Percentiles rank a stretch among this genome's conserved stretches.
Evolutionary conservation across 345 rosid species (phyloP).

Genomic region (Rubroshorea leprosula): DNA sequence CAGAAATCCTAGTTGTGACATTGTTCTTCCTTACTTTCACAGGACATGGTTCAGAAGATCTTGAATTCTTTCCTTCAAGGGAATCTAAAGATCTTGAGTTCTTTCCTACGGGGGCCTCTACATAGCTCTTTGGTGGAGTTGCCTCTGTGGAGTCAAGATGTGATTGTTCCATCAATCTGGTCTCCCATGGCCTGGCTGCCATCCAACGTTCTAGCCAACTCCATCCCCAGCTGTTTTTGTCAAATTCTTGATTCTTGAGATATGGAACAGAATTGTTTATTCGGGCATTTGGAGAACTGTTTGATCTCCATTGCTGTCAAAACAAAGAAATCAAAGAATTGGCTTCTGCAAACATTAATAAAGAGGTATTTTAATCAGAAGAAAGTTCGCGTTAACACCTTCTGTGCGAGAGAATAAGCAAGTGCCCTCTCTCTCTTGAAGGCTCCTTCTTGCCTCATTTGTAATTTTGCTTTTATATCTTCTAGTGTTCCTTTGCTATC

Average conservation of each 20-base stretch:
- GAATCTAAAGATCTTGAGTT: conserved; percentile 44
- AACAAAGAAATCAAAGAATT: neutral
- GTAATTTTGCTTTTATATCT: conserved; percentile 65
- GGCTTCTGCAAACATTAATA: neutral
- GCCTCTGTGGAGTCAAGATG: conserved; percentile 23
- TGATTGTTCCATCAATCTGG: conserved; percentile 67
- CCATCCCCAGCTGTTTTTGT: conserved; percentile 87
- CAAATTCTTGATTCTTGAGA: conserved; percentile 56
- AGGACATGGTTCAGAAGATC: conserved; percentile 40
- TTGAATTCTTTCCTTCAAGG: conserved; percentile 24
- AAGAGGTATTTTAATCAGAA: neutral
- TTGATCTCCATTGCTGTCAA: conserved; percentile 68
- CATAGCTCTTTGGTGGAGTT: conserved; percentile 32
- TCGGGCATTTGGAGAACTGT: conserved; percentile 28
- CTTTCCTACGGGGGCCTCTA: conserved; percentile 19
- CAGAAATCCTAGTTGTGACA: conserved; percentile 69
- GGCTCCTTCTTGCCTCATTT: conserved; percentile 86
- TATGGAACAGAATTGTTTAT: conserved; percentile 27
- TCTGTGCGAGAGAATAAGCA: conserved; percentile 85
- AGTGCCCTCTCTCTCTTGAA: conserved; percentile 88
- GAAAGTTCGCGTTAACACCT: conserved; percentile 30
- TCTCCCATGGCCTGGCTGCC: conserved; percentile 98
- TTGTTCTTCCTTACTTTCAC: conserved; percentile 69
- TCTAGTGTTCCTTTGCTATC: conserved; percentile 84
- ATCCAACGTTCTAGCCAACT: conserved; percentile 99